Conservation (phyloP, 2,329 filamentous ascomycete genomes). For the Fusarium poae region DNA sequence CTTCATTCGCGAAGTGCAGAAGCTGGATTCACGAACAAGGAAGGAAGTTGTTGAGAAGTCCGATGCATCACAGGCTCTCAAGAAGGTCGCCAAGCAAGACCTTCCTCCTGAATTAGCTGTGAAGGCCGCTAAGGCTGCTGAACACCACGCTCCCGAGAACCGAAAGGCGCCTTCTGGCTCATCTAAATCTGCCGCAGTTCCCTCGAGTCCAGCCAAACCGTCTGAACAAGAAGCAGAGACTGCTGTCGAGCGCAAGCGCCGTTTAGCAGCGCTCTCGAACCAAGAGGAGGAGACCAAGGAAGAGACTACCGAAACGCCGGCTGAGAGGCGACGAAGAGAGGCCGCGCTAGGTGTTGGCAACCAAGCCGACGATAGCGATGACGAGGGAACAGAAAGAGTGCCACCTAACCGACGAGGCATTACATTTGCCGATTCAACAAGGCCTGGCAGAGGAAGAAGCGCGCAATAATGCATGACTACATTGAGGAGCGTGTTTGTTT, state of each 20-base stretch:
- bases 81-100: conserved; percentile 63
- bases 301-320: conserved; percentile 74
- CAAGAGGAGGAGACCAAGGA: conserved; percentile 59
- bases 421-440: conserved; percentile 67
- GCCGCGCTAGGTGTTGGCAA: conserved; percentile 75
- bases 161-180: conserved; percentile 1
- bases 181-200: conserved; percentile 34
- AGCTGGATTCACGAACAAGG: conserved; percentile 75
- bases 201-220: conserved; percentile 31
- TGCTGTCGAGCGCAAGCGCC: conserved; percentile 75
- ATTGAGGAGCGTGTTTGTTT: conserved; percentile 33
- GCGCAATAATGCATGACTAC: conserved; percentile 22
- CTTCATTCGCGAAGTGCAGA: conserved; percentile 80
- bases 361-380: conserved; percentile 59
- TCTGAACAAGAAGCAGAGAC: conserved; percentile 67
- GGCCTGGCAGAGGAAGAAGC: conserved; percentile 40
- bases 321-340: conserved; percentile 78
- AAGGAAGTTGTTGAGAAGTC: conserved; percentile 67
- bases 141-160: conserved; percentile 23
- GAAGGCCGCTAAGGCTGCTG: conserved; percentile 41
- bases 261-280: conserved; percentile 66
- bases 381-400: conserved; percentile 68
- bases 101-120: conserved; percentile 36
- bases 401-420: conserved; percentile 68
- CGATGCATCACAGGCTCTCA: conserved; percentile 61